A percentile compares a stretch with the other conserved stretches of the same genome.
These are phyloP conservation scores for Rhizophora apiculata DNA, from an alignment of 345 rosid species.

Conservation along the genomic window DNA sequence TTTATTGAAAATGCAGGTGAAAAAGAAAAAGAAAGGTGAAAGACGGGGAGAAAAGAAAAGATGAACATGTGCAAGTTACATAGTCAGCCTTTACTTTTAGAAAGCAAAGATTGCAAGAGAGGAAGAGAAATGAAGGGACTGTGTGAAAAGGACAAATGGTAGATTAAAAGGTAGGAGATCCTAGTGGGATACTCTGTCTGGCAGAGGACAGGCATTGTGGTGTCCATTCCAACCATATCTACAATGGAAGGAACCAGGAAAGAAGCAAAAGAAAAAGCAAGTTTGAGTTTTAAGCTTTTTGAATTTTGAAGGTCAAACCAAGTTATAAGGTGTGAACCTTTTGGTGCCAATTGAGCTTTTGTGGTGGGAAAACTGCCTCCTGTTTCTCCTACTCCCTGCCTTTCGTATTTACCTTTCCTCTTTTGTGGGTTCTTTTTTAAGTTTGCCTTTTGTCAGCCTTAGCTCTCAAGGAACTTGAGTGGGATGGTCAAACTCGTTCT, in stretches of 20 bases:
- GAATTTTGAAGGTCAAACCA: conserved; percentile 37
- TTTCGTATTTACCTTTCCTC: not conserved
- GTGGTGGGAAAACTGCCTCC: conserved; percentile 13
- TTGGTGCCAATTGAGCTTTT: conserved; percentile 4
- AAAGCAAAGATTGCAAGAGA: conserved; percentile 17
- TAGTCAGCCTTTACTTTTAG: conserved; percentile 38
- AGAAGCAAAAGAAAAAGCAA: conserved; percentile 8
- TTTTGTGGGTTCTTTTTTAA: not conserved
- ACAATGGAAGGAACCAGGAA: conserved; percentile 24
- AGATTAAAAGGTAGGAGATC: conserved; percentile 38
- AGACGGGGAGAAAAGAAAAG: not conserved
- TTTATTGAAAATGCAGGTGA: conserved; percentile 31
- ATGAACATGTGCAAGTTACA: conserved; percentile 22
- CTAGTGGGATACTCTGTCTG: conserved; percentile 68
- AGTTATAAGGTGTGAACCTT: conserved; percentile 32
- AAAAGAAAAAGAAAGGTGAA: not conserved
- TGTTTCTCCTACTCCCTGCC: conserved; percentile 5
- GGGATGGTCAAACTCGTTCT: conserved; percentile 17
- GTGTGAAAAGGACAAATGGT: conserved; percentile 29
- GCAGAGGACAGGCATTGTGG: conserved; percentile 46
- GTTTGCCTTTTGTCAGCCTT: not conserved
- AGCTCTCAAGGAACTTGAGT: conserved; percentile 15
- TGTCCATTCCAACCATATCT: conserved; percentile 43
- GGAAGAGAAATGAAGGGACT: conserved; percentile 7
- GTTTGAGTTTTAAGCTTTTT: conserved; percentile 12